These are phyloP conservation scores for Pseudohalonectria lignicola DNA, from an alignment of 2,329 filamentous ascomycete species.

Conservation along the genomic window DNA sequence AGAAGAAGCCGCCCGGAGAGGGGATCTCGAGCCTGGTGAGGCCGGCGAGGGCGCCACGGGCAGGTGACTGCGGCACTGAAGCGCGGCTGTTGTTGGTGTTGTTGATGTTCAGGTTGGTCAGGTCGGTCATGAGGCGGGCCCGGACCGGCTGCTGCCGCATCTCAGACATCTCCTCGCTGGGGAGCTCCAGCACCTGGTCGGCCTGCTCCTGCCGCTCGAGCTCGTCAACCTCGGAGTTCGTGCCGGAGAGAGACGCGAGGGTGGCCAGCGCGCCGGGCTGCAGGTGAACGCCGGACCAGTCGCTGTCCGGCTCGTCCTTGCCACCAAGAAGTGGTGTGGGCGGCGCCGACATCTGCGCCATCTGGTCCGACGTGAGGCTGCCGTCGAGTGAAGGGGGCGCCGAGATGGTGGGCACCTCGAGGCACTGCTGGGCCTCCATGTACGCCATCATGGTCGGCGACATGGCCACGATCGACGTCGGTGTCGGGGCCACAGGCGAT, in stretches of 20 bases:
- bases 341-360: constrained; percentile 65
- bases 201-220: constrained; percentile 49
- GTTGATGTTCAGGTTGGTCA: too few species aligned
- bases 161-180: constrained; percentile 27
- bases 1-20: constrained; percentile 87
- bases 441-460: constrained; percentile 65
- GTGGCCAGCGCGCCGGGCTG: constrained; percentile 74
- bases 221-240: constrained; percentile 41
- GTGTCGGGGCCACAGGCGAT: constrained; percentile 52
- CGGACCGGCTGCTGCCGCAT: constrained; percentile 41
- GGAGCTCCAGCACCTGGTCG: constrained; percentile 32
- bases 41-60: constrained; percentile 51
- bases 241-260: constrained; percentile 60
- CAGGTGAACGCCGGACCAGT: constrained; percentile 65
- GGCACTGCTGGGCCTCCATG: constrained; percentile 50
- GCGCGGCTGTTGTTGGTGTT: constrained; percentile 26
- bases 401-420: constrained; percentile 62
- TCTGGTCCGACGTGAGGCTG: constrained; percentile 78
- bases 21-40: constrained; percentile 79
- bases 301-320: constrained; percentile 41
- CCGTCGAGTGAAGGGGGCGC: constrained; percentile 84
- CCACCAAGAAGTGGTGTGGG: constrained; percentile 65
- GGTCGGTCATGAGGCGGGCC: too few species aligned
- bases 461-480: constrained; percentile 59
- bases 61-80: constrained; percentile 26